Conservation (phyloP, 2,329 filamentous ascomycete species). For the Calonectria leucothoes region DNA sequence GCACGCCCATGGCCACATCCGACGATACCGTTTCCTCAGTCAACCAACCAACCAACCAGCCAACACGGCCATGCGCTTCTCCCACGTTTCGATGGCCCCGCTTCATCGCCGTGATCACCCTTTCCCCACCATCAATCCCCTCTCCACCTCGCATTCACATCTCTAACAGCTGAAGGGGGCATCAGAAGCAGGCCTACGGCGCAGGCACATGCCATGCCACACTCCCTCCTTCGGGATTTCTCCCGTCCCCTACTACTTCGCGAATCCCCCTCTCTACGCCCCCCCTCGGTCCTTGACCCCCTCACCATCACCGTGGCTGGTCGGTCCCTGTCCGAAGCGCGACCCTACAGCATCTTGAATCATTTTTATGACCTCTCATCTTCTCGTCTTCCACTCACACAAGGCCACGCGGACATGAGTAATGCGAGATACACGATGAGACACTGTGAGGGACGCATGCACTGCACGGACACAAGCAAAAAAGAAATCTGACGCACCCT, state of each 20-base stretch:
- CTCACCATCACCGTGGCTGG: neutral
- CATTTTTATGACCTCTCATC: neutral
- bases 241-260: slow-evolving; percentile 10
- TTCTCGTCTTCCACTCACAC: neutral
- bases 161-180: slow-evolving; percentile 10
- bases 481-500: neutral
- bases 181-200: slow-evolving; percentile 17
- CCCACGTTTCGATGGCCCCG: neutral
- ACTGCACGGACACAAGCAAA: neutral
- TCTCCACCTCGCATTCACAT: slow-evolving; percentile 1
- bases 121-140: slow-evolving; percentile 3
- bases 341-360: neutral
- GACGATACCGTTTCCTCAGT: neutral
- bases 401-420: slow-evolving; percentile 11
- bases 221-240: slow-evolving; percentile 16
- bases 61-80: neutral
- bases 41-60: neutral
- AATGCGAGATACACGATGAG: slow-evolving; percentile 4
- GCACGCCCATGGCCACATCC: slow-evolving; percentile 3
- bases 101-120: neutral
- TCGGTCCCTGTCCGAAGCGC: slow-evolving; percentile 4
- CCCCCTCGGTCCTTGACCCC: neutral
- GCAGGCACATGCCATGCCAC: slow-evolving; percentile 10
- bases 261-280: neutral
- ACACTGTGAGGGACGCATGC: neutral